phyloP scores from a whole-genome alignment of 345 rosid genomes.

The Xanthoceras sorbifolium region DNA sequence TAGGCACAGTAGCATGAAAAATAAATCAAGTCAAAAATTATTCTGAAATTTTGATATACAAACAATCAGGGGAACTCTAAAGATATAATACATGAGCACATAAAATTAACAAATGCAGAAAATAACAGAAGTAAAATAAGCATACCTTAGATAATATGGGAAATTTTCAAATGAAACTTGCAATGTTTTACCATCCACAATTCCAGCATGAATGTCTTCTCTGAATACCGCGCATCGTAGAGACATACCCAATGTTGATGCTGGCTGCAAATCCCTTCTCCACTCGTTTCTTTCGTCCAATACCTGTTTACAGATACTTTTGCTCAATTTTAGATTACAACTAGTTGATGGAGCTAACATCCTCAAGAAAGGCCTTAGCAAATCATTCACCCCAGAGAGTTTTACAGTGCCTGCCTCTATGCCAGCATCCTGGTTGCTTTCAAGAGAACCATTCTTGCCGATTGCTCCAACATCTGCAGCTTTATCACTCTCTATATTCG shows the following conservation, averaged over 20 bases:
- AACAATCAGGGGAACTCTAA: neutral
- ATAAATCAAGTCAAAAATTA: neutral
- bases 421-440: slow-evolving; percentile 62
- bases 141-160: slow-evolving; percentile 88
- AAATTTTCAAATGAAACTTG: slow-evolving; percentile 77
- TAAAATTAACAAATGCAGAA: neutral
- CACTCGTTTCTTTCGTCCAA: slow-evolving; percentile 68
- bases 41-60: neutral
- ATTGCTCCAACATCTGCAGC: slow-evolving; percentile 56
- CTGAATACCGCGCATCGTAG: slow-evolving; percentile 59
- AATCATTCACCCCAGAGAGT: slow-evolving; percentile 67
- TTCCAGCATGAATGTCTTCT: slow-evolving; percentile 67
- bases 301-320: slow-evolving; percentile 73
- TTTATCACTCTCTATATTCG: slow-evolving; percentile 52
- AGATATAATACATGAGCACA: neutral
- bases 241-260: slow-evolving; percentile 61
- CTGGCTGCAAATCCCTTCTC: slow-evolving; percentile 61
- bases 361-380: slow-evolving; percentile 62
- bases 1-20: slow-evolving; percentile 6
- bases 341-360: slow-evolving; percentile 60
- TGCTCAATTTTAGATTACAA: slow-evolving; percentile 65
- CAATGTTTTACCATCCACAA: slow-evolving; percentile 71
- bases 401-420: slow-evolving; percentile 73
- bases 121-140: neutral
- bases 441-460: slow-evolving; percentile 48